Evolutionary conservation across 768 basidiomycete genomes (phyloP), one percentile per base, ranked within the genome.

Genomic region (Termitomyces heimii): DNA sequence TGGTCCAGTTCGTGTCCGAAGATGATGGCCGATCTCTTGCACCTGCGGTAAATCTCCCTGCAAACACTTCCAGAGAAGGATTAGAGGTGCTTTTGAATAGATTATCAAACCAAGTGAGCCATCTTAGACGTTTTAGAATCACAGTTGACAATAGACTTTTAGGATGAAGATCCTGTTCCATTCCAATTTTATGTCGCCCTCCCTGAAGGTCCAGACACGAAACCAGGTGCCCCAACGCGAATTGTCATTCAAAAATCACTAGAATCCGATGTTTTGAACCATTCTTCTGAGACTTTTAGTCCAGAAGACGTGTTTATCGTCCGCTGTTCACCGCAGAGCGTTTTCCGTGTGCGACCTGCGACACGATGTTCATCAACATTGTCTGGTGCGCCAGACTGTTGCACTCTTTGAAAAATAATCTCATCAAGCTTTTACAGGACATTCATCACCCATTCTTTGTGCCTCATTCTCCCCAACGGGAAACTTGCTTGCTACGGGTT

Each of bases 391-490:
- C 52, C 52, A 56, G 35, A 28, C 13, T 29, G 18, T 34, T 26
- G 1, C 18, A 37, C 51, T 40, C 7, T 31, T 14, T 14, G 14
- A 3, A 3, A 6, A 29, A 14, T n/a, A 24, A 7, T 42, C 51
- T 53, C 45, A 54, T 57, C n/a, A 53, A 29, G 14, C 47, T 43
- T 55, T 31, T 48, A 5, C 66, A 93, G 93, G 95, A 10, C 97
- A 99, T 66, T 82, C 86, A 8, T 90, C 92, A 0, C 92, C 96
- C 1, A 98, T 98, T 54, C 78, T 98, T 9, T 98, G 96, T 66
- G 94, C 95, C 42, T 85, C 92, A 1, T 97, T 98, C 70, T 97
- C 94, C 6, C 97, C 97, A 0, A 97, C 94, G 0, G 96, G 97
- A 9, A 82, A 82, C 61, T 75, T 90, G 43, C 86, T 97, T 16